Evolutionary conservation across 2,329 filamentous ascomycete species (phyloP).

Genomic region (Arthrobotrys conoides): DNA sequence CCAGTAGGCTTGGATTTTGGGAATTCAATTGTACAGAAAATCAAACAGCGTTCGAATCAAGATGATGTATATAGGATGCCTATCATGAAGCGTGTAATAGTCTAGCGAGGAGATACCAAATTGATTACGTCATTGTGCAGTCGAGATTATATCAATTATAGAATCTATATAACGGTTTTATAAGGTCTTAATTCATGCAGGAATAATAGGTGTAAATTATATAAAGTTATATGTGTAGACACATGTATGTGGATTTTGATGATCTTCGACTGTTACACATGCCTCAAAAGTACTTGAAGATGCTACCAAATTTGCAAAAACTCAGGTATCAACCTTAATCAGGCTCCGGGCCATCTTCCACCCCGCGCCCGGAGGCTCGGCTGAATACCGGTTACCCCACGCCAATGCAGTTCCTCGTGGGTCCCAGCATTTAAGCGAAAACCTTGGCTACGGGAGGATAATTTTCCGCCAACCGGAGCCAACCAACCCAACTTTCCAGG

Average conservation of each 20-base stretch:
- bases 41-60: constrained; percentile 20
- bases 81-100: constrained; percentile 31
- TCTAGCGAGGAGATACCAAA: constrained; percentile 32
- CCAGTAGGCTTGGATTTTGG: constrained; percentile 35
- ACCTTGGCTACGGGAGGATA: constrained; percentile 42
- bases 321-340: not conserved
- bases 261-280: not conserved
- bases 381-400: constrained; percentile 54
- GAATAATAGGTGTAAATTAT: not conserved
- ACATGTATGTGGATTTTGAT: not conserved
- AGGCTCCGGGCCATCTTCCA: constrained; percentile 12
- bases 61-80: constrained; percentile 41
- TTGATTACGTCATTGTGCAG: constrained; percentile 30
- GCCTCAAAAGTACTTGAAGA: not conserved
- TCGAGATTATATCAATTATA: not conserved
- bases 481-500: constrained; percentile 27
- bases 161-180: not conserved
- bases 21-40: constrained; percentile 23
- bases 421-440: constrained; percentile 34
- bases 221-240: not conserved
- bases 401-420: constrained; percentile 29
- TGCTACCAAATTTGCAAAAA: not conserved
- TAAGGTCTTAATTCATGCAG: constrained; percentile 5
- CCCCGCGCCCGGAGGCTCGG: constrained; percentile 60
- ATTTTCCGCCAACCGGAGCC: constrained; percentile 60